Conservation (phyloP, 768 basidiomycete genomes). For the Naematelia aurantialba region DNA sequence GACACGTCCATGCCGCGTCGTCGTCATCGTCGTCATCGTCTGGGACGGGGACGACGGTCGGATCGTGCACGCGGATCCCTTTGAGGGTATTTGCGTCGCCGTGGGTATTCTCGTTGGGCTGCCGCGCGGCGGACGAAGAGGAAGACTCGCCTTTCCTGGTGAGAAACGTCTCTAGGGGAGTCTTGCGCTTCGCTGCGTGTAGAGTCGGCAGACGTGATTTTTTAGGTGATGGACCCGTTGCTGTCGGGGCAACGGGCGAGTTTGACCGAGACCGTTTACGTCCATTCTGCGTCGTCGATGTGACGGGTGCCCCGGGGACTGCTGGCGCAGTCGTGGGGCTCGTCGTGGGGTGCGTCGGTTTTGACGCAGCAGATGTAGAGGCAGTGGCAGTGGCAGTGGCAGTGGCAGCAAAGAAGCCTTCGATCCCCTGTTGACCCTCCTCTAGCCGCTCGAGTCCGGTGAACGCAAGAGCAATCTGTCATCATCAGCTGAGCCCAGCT, state of each 20-base stretch:
- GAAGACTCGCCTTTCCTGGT: slow-evolving; percentile 21
- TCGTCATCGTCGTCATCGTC: slow-evolving; percentile 12
- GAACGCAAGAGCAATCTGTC: slow-evolving; percentile 45
- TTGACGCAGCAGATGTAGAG: no score
- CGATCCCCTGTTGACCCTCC: slow-evolving; percentile 77
- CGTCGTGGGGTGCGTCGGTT: no score
- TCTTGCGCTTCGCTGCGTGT: slow-evolving; percentile 33
- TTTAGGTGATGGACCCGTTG: slow-evolving; percentile 19
- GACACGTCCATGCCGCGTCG: slow-evolving; percentile 36
- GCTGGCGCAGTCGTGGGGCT: no score
- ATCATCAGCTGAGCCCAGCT: not conserved
- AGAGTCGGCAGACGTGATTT: slow-evolving; percentile 38
- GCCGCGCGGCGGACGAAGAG: no score
- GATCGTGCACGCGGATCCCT: not conserved
- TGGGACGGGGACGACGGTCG: not conserved
- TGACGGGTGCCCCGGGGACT: no score
- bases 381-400: slow-evolving; percentile 17
- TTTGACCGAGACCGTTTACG: slow-evolving; percentile 23
- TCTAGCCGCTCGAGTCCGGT: slow-evolving; percentile 43
- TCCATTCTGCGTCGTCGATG: no score
- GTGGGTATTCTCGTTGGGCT: no score
- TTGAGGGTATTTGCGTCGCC: no score
- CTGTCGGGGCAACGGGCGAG: slow-evolving; percentile 10
- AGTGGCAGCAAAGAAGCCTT: slow-evolving; percentile 68
- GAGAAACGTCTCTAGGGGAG: slow-evolving; percentile 28